These are phyloP conservation scores for Xylariaceae sp. DNA, from an alignment of 2,329 filamentous ascomycete genomes.

Conservation along the genomic window DNA sequence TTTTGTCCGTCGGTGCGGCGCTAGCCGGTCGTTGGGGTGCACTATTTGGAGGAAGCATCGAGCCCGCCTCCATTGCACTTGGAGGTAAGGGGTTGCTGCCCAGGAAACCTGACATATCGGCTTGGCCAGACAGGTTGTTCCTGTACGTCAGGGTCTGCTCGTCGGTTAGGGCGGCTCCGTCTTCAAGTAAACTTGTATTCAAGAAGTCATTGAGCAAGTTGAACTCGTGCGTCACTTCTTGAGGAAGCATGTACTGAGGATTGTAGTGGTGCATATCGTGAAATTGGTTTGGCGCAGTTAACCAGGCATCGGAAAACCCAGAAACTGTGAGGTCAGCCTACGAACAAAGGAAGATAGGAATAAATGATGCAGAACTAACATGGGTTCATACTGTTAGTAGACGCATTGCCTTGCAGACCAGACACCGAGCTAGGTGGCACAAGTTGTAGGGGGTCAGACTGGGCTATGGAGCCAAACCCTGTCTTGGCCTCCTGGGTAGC, in stretches of 20 bases:
- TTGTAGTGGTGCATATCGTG: conserved; percentile 94
- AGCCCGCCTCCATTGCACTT: conserved; percentile 34
- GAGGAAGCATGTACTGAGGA: conserved; percentile 87
- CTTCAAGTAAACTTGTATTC: conserved; percentile 85
- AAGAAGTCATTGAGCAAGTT: conserved; percentile 96
- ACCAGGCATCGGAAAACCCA: conserved; percentile 79
- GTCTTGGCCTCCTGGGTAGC: conserved; percentile 39
- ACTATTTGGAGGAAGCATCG: conserved; percentile 48
- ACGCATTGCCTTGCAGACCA: conserved; percentile 59
- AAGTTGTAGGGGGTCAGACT: conserved; percentile 58
- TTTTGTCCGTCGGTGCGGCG: conserved; percentile 61
- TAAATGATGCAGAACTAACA: conserved; percentile 55
- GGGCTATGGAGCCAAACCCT: conserved; percentile 45
- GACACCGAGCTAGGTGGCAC: conserved; percentile 69
- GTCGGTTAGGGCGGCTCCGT: conserved; percentile 66
- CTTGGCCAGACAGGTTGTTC: conserved; percentile 36
- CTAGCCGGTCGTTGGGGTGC: conserved; percentile 59
- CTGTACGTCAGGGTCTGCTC: conserved; percentile 51
- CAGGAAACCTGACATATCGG: conserved; percentile 47
- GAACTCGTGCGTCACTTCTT: conserved; percentile 94
- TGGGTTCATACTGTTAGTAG: conserved; percentile 64
- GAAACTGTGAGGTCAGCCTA: conserved; percentile 53
- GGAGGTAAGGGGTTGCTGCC: conserved; percentile 32
- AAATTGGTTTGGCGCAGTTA: conserved; percentile 74
- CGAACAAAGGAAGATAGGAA: conserved; percentile 24